Base-by-base conservation (phyloP, 148 eudicot species). In the Fagopyrum homotropicum region DNA sequence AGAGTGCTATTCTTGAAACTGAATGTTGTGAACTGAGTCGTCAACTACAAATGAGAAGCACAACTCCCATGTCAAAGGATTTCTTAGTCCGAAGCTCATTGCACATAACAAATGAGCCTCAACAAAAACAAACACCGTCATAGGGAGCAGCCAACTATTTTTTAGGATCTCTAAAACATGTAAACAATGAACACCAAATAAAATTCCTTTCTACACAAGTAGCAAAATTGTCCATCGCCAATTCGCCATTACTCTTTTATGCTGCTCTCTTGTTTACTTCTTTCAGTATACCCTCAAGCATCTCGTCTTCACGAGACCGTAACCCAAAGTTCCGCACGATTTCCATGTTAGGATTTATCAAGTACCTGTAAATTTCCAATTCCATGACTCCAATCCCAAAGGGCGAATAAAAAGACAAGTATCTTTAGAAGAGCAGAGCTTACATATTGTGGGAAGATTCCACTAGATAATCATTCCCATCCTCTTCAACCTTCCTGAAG, bases 361-460 rank as follows among this genome's bases (percentile, higher is more conserved):
- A 76, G 75, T 92, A 92, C 97, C 98, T 92, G 81, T 14, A 72
- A 47, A 46, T 46, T 46, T 55, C 75, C 19, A 52, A 60, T 77
- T 75, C 49, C 14, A 17, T 50, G 57, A 52, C n/a, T 6, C 4
- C 14, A 52, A 52, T 5, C 17, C 57, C 9, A 40, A 15, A 22
- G 26, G 26, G 26, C 26, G 26, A 22, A 22, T 22, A 22, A 22
- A 22, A 22, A 22, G 26, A 22, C 26, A 22, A 22, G 26, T 22
- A 22, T 22, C 0, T 22, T 22, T 22, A 22, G 26, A 22, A 61
- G 66, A 76, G 17, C 43, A 47, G 16, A 12, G 44, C 48, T 45
- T 54, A 92, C 96, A 95, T 95, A 83, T 82, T 89, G 79, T 95
- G 93, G 44, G 97, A 90, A 78, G 94, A 64, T 60, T 92, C 94